A percentile compares a stretch with the other conserved stretches of the same genome.
These are phyloP conservation scores for Phytophthora colocasiae DNA, from an alignment of 352 stramenopile genomes.

Conservation along the genomic window DNA sequence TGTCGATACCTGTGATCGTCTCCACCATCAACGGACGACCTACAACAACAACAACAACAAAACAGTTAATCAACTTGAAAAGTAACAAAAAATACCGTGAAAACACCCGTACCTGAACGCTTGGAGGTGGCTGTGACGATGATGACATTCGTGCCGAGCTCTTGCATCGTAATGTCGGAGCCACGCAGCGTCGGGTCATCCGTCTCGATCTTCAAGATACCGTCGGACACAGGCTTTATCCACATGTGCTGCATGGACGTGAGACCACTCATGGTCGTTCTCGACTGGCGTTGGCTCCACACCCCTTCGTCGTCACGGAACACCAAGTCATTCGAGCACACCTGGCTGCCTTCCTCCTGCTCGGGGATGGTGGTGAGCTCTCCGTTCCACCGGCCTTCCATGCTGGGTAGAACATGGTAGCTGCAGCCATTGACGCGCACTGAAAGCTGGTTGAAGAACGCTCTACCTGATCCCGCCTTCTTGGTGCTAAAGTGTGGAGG, in stretches of 20 bases:
- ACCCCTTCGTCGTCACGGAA: conserved; percentile 89
- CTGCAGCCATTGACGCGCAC: conserved; percentile 87
- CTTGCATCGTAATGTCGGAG: conserved; percentile 89
- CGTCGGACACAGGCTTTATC: conserved; percentile 88
- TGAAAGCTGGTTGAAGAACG: conserved; percentile 90
- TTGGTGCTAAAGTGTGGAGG: conserved; percentile 66
- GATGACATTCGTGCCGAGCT: conserved; percentile 83
- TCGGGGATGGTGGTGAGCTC: conserved; percentile 75
- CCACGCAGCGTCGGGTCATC: conserved; percentile 81
- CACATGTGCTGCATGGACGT: conserved; percentile 90
- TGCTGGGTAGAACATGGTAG: conserved; percentile 86
- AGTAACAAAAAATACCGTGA: background rate
- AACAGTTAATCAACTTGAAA: background rate
- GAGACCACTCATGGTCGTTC: conserved; percentile 86
- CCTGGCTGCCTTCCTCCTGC: conserved; percentile 83
- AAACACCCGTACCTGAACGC: conserved; percentile 57
- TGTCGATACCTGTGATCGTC: conserved; percentile 86
- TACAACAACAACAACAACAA: conserved; percentile 24
- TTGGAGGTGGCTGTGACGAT: conserved; percentile 89
- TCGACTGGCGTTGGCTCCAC: conserved; percentile 87
- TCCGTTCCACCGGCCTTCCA: conserved; percentile 90
- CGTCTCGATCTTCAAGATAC: conserved; percentile 89
- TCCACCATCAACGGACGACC: conserved; percentile 84
- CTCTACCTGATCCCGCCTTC: conserved; percentile 55
- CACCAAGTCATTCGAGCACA: conserved; percentile 87